A percentile compares a stretch with the other conserved stretches of the same genome.
phyloP scores from a whole-genome alignment of 192 early-diverging fungal genomes.

The Mortierella hygrophila region DNA sequence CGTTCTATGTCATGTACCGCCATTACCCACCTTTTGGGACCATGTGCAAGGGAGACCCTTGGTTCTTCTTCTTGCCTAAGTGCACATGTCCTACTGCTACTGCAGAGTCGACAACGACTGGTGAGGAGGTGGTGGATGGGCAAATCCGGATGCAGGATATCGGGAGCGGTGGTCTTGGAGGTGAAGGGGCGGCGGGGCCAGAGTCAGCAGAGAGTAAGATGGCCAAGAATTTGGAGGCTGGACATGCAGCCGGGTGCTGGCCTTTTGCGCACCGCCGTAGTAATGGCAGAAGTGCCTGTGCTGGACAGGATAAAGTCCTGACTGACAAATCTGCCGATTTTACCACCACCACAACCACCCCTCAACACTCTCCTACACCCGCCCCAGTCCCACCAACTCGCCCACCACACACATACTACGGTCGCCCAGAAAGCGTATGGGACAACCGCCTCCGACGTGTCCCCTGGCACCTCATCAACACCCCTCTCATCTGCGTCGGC shows the following conservation, averaged over 20 bases:
- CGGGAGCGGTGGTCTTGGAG: not conserved
- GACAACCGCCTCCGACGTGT: slow-evolving; percentile 26
- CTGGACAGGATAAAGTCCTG: not conserved
- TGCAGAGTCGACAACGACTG: not conserved
- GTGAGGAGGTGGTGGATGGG: not conserved
- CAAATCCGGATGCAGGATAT: not conserved
- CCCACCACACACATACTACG: slow-evolving; percentile 26
- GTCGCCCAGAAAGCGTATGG: slow-evolving; percentile 16
- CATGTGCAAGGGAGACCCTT: slow-evolving; percentile 28
- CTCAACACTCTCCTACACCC: not conserved
- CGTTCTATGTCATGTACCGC: slow-evolving; percentile 41
- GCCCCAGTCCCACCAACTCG: not conserved
- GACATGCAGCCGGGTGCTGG: slow-evolving; percentile 1
- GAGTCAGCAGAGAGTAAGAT: not conserved
- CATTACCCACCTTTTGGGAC: slow-evolving; percentile 38
- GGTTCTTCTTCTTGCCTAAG: slow-evolving; percentile 29
- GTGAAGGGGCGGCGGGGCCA: not conserved
- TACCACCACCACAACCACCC: not conserved
- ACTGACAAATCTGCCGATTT: not conserved
- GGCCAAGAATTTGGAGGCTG: slow-evolving; percentile 9
- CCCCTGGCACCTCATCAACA: slow-evolving; percentile 48
- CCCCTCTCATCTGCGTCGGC: slow-evolving; percentile 34
- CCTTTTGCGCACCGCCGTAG: not conserved
- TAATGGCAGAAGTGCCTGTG: not conserved
- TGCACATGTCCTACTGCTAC: slow-evolving; percentile 18